Base-by-base conservation (phyloP, 139 green algal genomes). In the Dunaliella primolecta region DNA sequence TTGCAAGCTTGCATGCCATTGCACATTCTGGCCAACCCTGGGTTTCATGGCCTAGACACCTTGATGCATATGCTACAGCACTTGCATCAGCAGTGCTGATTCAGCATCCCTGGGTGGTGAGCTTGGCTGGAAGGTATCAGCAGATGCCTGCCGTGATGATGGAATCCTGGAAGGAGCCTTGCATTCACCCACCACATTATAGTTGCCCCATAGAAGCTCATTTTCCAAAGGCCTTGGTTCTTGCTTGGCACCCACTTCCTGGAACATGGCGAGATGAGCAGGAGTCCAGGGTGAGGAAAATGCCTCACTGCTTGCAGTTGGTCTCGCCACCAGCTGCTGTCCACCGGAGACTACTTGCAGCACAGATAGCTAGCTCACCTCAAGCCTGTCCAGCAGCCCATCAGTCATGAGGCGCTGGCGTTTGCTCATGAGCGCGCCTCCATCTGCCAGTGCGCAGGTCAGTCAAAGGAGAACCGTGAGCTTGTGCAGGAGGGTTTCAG, bases 171-270 rank as follows among this genome's bases (percentile, higher is more conserved):
- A 15, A 25, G 46, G 7, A 15, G 46, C 46, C 46, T 7, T 64
- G 46, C 46, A 7, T 25, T 64, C n/a, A n/a, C n/a, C n/a, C n/a
- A 64, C 46, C 0, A 87, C 87, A n/a, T 96, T 93, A 27, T 93
- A 97, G 85, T 97, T 95, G 72, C 94, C 94, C 82, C 87, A 96
- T 24, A 97, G 83, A 31, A 92, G 80, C 2, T 89, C 89, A 86
- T 95, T 93, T 1, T 93, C 84, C 37, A 96, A 79, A 0, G 94
- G 94, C 15, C 91, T 89, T 1, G 90, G 78, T 90, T 95, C 87
- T 33, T 83, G 86, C 72, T 35, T 35, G 29, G 91, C 24, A 32
- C 38, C 80, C 1, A 36, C 32, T 46, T 56, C 80, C 80, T 82
- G 35, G 90, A 55, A 89, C 46, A 64, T 25, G 46, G 46, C 15